Evolutionary conservation across 2,329 filamentous ascomycete species (phyloP), one percentile per base, ranked within the genome.

Genomic region (Pestalotiopsis fici): DNA sequence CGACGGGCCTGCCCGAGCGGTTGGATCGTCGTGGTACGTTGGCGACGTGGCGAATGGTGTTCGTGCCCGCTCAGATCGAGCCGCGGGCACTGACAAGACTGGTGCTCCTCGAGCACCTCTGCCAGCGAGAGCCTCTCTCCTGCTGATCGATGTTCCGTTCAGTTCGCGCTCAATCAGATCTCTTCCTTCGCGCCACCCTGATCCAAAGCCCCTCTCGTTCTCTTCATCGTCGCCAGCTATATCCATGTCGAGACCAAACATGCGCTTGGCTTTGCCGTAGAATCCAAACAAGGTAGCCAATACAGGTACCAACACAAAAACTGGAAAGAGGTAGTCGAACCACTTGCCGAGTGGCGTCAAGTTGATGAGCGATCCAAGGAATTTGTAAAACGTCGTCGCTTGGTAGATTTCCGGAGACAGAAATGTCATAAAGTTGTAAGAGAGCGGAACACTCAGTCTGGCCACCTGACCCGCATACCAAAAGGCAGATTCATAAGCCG

Each of bases 341-440:
- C 93, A 93, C 57, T 89, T 87, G 3, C 95, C 94, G 1, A 98
- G 83, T 0, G 91, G 88, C 0, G 94, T 98, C 18, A 98, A 85
- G 74, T 95, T 89, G 78, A 99, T 94, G 12, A 94, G 86, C 56
- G 88, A 83, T 6, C 96, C 96, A 0, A 99, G 86, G 74, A 99
- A 97, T 55, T 87, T 80, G 81, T 95, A 97, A 79, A 98, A 99
- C 0, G 90, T 89, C 0, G 95, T 98, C 73, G 90, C 87, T 67
- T 86, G 81, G 76, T 94, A 95, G 55, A 97, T 88, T 13, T 85
- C 83, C 7, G 84, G 85, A 0, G 93, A 92, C 25, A 98, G 81
- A 77, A 98, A 95, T 0, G 95, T 98, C 78, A 97, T 87, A 76
- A 98, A 99, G 81, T 99, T 99, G 87, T 97, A 99, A 3, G 93